Evolutionary conservation across 495 filamentous ascomycete species (phyloP).

Genomic region (Xylaria grammica): DNA sequence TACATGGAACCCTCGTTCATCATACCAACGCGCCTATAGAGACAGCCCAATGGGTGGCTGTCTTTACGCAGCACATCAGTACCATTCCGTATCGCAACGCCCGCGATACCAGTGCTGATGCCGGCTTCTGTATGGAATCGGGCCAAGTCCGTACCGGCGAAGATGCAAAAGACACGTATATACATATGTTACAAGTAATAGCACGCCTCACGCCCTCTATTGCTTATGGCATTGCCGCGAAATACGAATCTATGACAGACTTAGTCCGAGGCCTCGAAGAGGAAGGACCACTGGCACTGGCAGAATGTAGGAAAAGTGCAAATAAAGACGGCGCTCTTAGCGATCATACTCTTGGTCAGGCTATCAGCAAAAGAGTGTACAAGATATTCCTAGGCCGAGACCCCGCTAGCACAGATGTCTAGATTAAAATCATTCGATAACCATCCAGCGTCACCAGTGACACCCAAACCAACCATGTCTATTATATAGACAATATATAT

Average conservation of each 20-base stretch:
- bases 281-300: slow-evolving; percentile 63
- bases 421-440: not conserved
- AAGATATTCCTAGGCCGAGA: slow-evolving; percentile 77
- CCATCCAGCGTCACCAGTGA: not conserved
- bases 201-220: slow-evolving; percentile 73
- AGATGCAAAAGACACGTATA: slow-evolving; percentile 69
- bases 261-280: slow-evolving; percentile 64
- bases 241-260: slow-evolving; percentile 63
- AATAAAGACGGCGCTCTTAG: slow-evolving; percentile 71
- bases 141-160: slow-evolving; percentile 81
- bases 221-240: slow-evolving; percentile 69
- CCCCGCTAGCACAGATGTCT: slow-evolving; percentile 71
- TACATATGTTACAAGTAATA: slow-evolving; percentile 81
- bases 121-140: slow-evolving; percentile 81
- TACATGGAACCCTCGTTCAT: slow-evolving; percentile 71
- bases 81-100: slow-evolving; percentile 71
- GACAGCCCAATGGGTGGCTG: slow-evolving; percentile 77
- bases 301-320: slow-evolving; percentile 68
- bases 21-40: slow-evolving; percentile 67
- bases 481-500: not conserved
- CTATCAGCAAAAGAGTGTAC: slow-evolving; percentile 72
- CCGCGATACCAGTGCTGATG: slow-evolving; percentile 47
- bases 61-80: slow-evolving; percentile 82
- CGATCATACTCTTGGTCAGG: slow-evolving; percentile 68
- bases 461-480: not conserved